A percentile compares a stretch with the other conserved stretches of the same genome.
Evolutionary conservation across 345 rosid genomes (phyloP).

Genomic region (Bruguiera sexangula): DNA sequence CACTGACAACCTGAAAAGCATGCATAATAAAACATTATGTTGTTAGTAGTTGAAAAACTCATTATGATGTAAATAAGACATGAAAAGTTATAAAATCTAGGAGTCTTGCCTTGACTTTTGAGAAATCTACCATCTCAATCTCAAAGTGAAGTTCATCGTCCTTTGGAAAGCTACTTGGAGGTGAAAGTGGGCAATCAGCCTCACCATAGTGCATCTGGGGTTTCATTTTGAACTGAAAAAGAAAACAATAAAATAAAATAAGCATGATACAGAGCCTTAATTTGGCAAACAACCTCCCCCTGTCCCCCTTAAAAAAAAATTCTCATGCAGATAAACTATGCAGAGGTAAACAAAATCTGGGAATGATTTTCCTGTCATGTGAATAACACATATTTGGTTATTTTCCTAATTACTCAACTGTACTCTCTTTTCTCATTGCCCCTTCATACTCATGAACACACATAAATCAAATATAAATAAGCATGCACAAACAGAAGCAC

Average conservation of each 20-base stretch:
- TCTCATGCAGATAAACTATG: too few relatives aligned
- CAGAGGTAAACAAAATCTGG: too few relatives aligned
- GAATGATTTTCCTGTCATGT: too few relatives aligned
- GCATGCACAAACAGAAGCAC: background rate
- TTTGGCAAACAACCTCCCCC: too few relatives aligned
- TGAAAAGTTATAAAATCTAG: background rate
- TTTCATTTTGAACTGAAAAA: constrained; percentile 89
- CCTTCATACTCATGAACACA: background rate
- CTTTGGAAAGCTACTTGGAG: constrained; percentile 64
- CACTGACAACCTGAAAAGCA: constrained; percentile 66
- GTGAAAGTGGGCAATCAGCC: constrained; percentile 76
- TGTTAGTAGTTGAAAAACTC: background rate
- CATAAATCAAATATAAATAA: background rate
- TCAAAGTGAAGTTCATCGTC: constrained; percentile 98
- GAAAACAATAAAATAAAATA: constrained; percentile 9
- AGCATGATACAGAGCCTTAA: background rate
- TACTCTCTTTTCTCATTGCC: background rate
- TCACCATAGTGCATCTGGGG: constrained; percentile 89
- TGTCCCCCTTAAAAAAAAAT: too few relatives aligned
- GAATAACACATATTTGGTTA: too few relatives aligned
- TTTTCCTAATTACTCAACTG: too few relatives aligned
- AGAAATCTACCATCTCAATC: constrained; percentile 77
- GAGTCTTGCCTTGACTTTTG: constrained; percentile 72
- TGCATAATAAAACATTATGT: background rate
- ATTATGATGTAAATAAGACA: background rate